Evolutionary conservation across 192 early-diverging fungal genomes (phyloP).

Genomic region (Entophlyctis luteolus): DNA sequence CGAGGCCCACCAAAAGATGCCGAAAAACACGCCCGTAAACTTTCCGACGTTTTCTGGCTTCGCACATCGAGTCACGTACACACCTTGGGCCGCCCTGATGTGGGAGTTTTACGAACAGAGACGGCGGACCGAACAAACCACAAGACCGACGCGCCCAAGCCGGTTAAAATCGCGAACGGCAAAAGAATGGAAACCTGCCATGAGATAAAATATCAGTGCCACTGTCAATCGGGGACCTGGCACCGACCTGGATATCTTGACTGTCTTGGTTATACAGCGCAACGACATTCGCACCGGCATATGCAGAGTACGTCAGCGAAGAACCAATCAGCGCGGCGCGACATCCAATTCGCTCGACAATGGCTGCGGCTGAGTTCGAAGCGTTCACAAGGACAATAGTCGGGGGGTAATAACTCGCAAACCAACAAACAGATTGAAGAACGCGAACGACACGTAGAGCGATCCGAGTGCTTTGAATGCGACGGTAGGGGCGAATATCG

Average conservation of each 20-base stretch:
- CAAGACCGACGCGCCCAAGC: slow-evolving; percentile 20
- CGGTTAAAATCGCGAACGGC: slow-evolving; percentile 14
- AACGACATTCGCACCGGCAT: slow-evolving; percentile 15
- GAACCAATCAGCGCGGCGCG: slow-evolving; percentile 9
- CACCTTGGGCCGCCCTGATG: slow-evolving; percentile 22
- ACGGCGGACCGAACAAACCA: neutral
- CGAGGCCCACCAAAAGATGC: slow-evolving; percentile 19
- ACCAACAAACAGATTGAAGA: slow-evolving; percentile 28
- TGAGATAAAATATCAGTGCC: neutral
- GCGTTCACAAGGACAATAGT: neutral
- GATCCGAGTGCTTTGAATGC: slow-evolving; percentile 13
- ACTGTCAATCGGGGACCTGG: neutral
- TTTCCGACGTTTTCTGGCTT: slow-evolving; percentile 1
- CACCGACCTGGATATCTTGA: slow-evolving; percentile 6
- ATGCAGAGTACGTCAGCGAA: slow-evolving; percentile 15
- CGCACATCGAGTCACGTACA: slow-evolving; percentile 25
- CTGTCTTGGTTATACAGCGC: neutral
- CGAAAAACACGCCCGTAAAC: slow-evolving; percentile 27
- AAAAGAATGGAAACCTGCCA: slow-evolving; percentile 11
- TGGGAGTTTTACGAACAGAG: neutral
- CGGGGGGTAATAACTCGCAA: neutral
- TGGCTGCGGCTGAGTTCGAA: slow-evolving; percentile 5
- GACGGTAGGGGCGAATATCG: slow-evolving; percentile 15
- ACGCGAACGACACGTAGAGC: slow-evolving; percentile 27
- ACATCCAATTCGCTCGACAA: slow-evolving; percentile 21